Evolutionary conservation across 352 stramenopile species (phyloP), one percentile per base, ranked within the genome.

Genomic region (Pythium aquatile): DNA sequence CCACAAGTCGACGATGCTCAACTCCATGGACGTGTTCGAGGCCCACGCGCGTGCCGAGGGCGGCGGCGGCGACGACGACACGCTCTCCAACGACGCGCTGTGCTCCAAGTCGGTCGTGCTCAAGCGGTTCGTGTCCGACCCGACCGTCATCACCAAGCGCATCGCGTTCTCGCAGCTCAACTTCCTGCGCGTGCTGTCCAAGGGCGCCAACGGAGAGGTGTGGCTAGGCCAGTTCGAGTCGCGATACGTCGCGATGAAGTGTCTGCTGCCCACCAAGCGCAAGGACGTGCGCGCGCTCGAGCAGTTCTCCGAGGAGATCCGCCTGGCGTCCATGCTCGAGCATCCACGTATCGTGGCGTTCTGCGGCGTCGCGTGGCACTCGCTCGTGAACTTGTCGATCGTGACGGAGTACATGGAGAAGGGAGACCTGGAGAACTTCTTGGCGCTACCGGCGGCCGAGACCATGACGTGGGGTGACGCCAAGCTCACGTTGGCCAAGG

Each of bases 281-380:
- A 75, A 85, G 48, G 77, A 90, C 16, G 72, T 83, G 16, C 71
- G 73, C 28, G 70, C 76, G 8, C 77, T 92, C 37, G 85, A 94
- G 68, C 78, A 83, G 56, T 96, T 96, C 55, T 75, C 77, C 0
- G 84, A 93, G 59, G 88, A 96, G 68, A 88, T 96, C 39, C 75
- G 86, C 4, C 79, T 96, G 58, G 82, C 89, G 1, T 89, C 84
- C 1, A 66, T 87, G 35, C 72, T 95, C 40, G 73, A 91, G 32
- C 86, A 96, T 58, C 84, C 88, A 16, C 74, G 83, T 10, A 96
- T 96, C 57, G 85, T 96, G 13, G 70, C 75, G 3, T 94, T 96
- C 65, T 84, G 83, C 32, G 88, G 88, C 11, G 79, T 93, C 17
- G 85, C 81, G 11, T 94, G 85, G 85, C 79, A 93, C 65, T 90